Evolutionary conservation across 805 yeast genomes (phyloP), one percentile per base, ranked within the genome.

Genomic region (Lipomyces yamadae): DNA sequence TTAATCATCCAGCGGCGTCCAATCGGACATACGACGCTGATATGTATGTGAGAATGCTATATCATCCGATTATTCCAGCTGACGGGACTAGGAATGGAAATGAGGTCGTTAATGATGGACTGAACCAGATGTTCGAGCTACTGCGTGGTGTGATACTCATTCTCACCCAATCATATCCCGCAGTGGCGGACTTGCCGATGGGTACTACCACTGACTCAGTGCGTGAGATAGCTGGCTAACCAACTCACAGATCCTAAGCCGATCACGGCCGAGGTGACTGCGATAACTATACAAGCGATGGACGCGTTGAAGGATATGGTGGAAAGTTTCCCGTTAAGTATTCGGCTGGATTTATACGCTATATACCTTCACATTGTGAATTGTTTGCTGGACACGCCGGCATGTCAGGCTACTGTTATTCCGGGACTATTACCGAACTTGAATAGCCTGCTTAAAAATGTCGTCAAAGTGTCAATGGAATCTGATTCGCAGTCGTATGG

Each of bases 101-200:
- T 8, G 81, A 74, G 18, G 70, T 79, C 48, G 79, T 86, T 63
- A 79, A 83, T 42, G 77, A 80, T 35, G 88, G 87, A 61, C 88
- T 90, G 63, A 96, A 91, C 72, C 91, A 90, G 73, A 78, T 92
- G 56, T 91, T 94, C 76, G 98, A 94, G 74, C 80, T 93, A 33
- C 78, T 92, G 60, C 82, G 97, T 69, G 83, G 92, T 4, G 84
- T 85, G 18, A 81, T 90, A 79, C 80, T 88, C 29, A 88, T 91
- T 0, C 78, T 92, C 18, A 83, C 88, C 34, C 82, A 80, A 37
- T 78, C 83, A 7, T 77, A 89, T 55, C 93, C 96, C 7, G 84
- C 86, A 61, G 78, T 88, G 53, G 82, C 84, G 64, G 83, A 81
- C 35, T 83, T 81, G 18, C 30, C 55, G 48, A 58, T 34, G 52